Evolutionary conservation across 2,329 filamentous ascomycete species (phyloP).

Genomic region (Diaporthe humulicola): DNA sequence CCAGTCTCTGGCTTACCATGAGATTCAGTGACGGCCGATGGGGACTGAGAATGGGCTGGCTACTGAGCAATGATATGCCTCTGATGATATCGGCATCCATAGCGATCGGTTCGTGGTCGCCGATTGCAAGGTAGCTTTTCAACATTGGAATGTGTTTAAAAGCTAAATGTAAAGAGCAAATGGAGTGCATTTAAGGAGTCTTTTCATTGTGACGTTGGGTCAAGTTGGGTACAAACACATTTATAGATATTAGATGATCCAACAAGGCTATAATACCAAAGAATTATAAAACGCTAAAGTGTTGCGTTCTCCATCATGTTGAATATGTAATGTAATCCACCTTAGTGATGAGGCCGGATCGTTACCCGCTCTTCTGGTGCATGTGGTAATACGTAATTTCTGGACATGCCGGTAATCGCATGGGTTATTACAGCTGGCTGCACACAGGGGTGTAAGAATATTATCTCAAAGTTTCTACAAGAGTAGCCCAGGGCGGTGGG

Average conservation of each 20-base stretch:
- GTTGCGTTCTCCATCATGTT: neutral
- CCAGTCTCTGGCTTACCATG: neutral
- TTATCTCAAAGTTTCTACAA: too few relatives aligned
- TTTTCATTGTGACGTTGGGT: neutral
- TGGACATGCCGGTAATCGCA: neutral
- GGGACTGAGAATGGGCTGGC: neutral
- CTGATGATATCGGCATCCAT: neutral
- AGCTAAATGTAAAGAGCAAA: neutral
- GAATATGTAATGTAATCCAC: too few relatives aligned
- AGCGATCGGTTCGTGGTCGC: neutral
- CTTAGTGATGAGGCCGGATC: too few relatives aligned
- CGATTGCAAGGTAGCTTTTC: neutral
- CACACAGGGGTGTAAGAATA: neutral
- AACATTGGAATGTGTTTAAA: neutral
- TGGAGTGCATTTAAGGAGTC: neutral
- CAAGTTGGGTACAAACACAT: neutral
- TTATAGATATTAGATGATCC: neutral
- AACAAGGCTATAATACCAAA: too few relatives aligned
- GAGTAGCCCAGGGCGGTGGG: neutral
- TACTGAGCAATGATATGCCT: neutral
- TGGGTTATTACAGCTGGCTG: neutral
- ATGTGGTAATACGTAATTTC: neutral
- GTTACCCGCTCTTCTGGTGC: neutral
- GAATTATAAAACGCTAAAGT: neutral
- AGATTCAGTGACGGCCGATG: neutral